A percentile compares a stretch with the other conserved stretches of the same genome.
phyloP scores from a whole-genome alignment of 768 basidiomycete species.

The Suillus variegatus region DNA sequence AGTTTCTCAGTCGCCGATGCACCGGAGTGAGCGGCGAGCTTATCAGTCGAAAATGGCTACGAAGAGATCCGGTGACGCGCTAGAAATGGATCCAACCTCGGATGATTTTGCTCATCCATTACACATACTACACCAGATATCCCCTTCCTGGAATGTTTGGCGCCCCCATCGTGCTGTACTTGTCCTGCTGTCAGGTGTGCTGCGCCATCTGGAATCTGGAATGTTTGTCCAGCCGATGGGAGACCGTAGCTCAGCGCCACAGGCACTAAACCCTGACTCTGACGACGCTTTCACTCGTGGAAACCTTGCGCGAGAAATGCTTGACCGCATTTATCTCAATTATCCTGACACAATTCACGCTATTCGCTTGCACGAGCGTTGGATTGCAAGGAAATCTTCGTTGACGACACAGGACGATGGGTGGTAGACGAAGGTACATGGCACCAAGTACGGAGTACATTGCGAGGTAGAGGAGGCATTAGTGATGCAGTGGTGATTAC shows the following conservation, averaged over 20 bases:
- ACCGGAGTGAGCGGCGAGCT: constrained; percentile 26
- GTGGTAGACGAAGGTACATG: constrained; percentile 19
- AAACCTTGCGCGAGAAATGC: constrained; percentile 39
- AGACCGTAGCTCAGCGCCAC: constrained; percentile 19
- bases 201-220: constrained; percentile 53
- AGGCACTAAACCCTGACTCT: constrained; percentile 17
- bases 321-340: constrained; percentile 47
- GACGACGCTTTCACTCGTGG: constrained; percentile 24
- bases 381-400: constrained; percentile 27
- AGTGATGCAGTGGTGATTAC: constrained; percentile 12
- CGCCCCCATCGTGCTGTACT: constrained; percentile 56
- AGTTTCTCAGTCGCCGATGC: constrained; percentile 33
- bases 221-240: constrained; percentile 45
- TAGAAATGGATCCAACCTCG: constrained; percentile 19
- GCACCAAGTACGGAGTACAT: constrained; percentile 19
- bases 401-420: constrained; percentile 12
- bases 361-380: constrained; percentile 36
- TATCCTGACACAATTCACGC: constrained; percentile 49
- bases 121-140: constrained; percentile 59
- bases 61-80: constrained; percentile 12
- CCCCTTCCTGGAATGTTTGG: constrained; percentile 69
- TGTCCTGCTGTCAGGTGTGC: constrained; percentile 44
- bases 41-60: constrained; percentile 22
- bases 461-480: constrained; percentile 23
- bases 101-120: constrained; percentile 61